These are phyloP conservation scores for Malassezia nana DNA, from an alignment of 1,284 basidiomycete species.

Conservation along the genomic window DNA sequence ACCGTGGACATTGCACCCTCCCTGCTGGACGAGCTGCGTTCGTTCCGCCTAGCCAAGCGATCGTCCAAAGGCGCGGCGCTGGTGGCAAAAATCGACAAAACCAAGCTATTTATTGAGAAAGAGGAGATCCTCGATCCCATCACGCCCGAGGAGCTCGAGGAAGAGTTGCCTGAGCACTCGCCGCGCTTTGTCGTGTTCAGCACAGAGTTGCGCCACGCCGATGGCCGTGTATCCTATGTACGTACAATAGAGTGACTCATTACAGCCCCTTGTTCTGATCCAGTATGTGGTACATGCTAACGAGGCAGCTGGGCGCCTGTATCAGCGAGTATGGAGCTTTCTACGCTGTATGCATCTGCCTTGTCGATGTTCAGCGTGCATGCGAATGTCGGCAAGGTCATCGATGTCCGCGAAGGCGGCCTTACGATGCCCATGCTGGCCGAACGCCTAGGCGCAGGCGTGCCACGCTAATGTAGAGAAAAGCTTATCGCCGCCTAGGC, in stretches of 20 bases:
- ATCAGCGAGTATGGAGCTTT: slow-evolving; percentile 33
- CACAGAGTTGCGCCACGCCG: slow-evolving; percentile 68
- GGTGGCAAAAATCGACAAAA: slow-evolving; percentile 41
- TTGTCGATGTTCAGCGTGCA: slow-evolving; percentile 33
- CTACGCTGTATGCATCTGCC: slow-evolving; percentile 45
- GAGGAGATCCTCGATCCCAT: slow-evolving; percentile 34
- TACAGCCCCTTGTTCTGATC: slow-evolving; percentile 27
- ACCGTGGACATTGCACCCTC: slow-evolving; percentile 38
- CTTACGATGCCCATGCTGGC: slow-evolving; percentile 21
- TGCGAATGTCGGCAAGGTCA: slow-evolving; percentile 37
- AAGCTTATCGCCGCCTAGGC: no score
- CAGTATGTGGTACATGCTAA: slow-evolving; percentile 13
- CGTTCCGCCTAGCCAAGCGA: slow-evolving; percentile 31
- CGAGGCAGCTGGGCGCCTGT: slow-evolving; percentile 37
- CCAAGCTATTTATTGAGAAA: slow-evolving; percentile 26
- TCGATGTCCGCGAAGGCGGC: slow-evolving; percentile 37
- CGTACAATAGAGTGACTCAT: slow-evolving; percentile 8
- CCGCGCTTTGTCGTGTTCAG: slow-evolving; percentile 78
- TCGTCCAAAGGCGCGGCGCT: slow-evolving; percentile 24
- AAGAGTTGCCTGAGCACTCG: slow-evolving; percentile 75
- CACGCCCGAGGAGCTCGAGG: slow-evolving; percentile 31
- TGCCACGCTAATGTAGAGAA: background rate
- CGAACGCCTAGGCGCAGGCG: slow-evolving; percentile 26
- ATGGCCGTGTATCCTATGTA: slow-evolving; percentile 69
- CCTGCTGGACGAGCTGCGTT: slow-evolving; percentile 21